These are phyloP conservation scores for Cercospora sp. DNA, from an alignment of 2,329 filamentous ascomycete species.

Conservation along the genomic window DNA sequence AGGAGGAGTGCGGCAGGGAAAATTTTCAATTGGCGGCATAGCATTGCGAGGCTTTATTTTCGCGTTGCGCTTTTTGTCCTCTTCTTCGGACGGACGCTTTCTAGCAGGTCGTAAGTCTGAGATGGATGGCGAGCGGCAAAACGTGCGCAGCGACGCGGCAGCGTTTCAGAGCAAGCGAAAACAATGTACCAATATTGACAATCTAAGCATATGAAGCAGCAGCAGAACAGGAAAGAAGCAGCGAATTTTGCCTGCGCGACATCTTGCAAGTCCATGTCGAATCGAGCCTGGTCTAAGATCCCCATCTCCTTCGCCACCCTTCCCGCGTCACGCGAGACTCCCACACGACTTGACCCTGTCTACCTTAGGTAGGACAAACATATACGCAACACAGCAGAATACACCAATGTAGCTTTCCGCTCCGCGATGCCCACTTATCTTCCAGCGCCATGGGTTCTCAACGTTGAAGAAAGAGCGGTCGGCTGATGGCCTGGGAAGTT, in stretches of 20 bases:
- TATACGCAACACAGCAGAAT: neutral
- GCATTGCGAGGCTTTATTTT: neutral
- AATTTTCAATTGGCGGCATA: neutral
- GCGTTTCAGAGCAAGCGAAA: neutral
- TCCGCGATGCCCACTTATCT: neutral
- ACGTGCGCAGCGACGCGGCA: neutral
- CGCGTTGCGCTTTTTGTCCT: neutral
- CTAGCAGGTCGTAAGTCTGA: neutral
- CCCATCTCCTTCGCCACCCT: neutral
- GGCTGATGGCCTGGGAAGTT: neutral
- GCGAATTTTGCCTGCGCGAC: neutral
- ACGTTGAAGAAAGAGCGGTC: neutral
- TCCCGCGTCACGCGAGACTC: neutral
- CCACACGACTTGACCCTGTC: neutral
- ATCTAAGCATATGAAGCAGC: conserved; percentile 1
- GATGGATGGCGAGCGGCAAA: neutral
- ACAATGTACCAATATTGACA: conserved; percentile 3
- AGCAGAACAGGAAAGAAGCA: neutral
- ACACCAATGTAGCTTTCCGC: conserved; percentile 5
- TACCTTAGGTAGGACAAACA: neutral
- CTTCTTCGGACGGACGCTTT: neutral
- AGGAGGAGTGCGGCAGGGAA: neutral
- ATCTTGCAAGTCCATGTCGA: neutral
- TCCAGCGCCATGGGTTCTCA: neutral
- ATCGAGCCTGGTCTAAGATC: neutral